Evolutionary conservation across 768 basidiomycete genomes (phyloP).

Genomic region (Butyriboletus loyo): DNA sequence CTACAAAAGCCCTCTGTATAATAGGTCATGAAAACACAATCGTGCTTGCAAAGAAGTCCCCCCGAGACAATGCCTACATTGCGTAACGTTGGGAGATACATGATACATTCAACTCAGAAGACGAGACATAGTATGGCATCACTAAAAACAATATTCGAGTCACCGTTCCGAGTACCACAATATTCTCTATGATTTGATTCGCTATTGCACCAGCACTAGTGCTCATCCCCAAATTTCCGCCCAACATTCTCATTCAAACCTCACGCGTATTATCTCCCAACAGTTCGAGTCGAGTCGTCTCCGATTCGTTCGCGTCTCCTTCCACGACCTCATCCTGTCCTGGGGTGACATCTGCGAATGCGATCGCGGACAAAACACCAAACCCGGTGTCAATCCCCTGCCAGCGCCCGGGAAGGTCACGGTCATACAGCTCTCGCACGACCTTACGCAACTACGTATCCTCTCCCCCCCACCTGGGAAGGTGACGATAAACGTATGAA

Average conservation of each 20-base stretch:
- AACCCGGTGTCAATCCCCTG: no score
- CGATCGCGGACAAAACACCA: background rate
- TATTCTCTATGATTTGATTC: background rate
- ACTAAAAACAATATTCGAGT: background rate
- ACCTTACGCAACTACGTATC: no score
- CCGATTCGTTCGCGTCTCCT: background rate
- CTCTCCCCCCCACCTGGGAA: no score
- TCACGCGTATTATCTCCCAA: background rate
- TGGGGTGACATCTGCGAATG: background rate
- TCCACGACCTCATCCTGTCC: no score
- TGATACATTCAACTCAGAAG: background rate
- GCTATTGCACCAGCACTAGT: background rate
- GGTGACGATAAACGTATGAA: no score
- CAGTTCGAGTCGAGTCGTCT: background rate
- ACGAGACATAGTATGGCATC: background rate
- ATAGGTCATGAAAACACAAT: no score
- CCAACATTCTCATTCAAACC: background rate
- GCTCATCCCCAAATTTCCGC: background rate
- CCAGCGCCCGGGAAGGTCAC: no score
- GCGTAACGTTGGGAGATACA: background rate
- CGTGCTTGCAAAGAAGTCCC: background rate
- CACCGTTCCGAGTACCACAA: background rate
- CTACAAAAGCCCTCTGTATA: no score
- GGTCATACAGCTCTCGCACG: no score
- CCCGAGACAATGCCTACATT: background rate